Evolutionary conservation across 352 stramenopile species (phyloP), one percentile per base, ranked within the genome.

Genomic region (Phytophthora fragariae): DNA sequence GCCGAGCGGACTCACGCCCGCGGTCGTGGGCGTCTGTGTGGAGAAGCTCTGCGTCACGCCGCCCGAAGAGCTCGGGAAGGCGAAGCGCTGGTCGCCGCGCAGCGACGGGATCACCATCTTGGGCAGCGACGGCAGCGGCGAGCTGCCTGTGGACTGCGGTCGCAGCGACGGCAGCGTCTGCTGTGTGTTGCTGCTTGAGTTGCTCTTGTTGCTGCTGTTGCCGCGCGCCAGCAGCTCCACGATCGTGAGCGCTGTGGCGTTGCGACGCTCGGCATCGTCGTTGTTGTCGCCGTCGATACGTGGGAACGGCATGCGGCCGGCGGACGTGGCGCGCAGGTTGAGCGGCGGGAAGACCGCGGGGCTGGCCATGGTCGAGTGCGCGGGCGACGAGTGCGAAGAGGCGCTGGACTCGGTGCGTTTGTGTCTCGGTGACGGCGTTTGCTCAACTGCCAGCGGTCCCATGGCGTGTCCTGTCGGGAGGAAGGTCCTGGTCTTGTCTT

Each of bases 191-290:
- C 14, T 41, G 10, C 35, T 41, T 41, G 35, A 41, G 35, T 15
- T 41, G 9, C 35, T 41, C 8, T 41, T 41, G 9, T 15, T 41
- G 35, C 24, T 46, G 5, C 39, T 72, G 62, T 10, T 73, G 35
- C 49, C 29, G 47, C 68, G 61, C 2, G 77, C 77, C 19, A 84
- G 60, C 35, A 84, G 56, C 59, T 84, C 72, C 2, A 84, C 75
- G 60, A 84, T 84, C 19, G 77, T 82, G 9, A 80, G 74, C 24
- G 77, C 77, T n/a, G 77, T 82, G 35, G 65, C 71, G 55, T 81
- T 81, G 53, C 75, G 77, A 0, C 77, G 68, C 46, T 82, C 77
- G 29, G 60, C 63, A 53, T 84, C 77, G 37, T 84, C 75, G 31
- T 29, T 66, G 50, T 31, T 70, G 44, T 80, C 71, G 41, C 73